Evolutionary conservation across 352 stramenopile genomes (phyloP), one percentile per base, ranked within the genome.

Genomic region (Phytophthora ohioensis): DNA sequence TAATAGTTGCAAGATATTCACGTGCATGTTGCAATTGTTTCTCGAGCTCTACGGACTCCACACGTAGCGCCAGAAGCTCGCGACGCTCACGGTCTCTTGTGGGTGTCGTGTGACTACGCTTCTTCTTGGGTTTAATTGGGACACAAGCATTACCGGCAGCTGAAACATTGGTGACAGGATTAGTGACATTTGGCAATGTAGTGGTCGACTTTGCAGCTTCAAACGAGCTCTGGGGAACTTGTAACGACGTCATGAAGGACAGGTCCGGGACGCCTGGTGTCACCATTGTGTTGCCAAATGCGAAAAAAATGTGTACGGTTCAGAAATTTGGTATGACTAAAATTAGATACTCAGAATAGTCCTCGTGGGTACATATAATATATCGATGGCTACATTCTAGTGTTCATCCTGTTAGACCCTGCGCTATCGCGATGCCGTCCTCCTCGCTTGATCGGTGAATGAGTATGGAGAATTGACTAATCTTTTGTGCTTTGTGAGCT

Each of bases 41-140:
- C 11, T 58, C 47, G 3, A 80, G 73, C 43, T 75, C 38, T 32
- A 60, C 59, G 3, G 59, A 65, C 58, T 77, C 42, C 17, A 73
- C 56, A 41, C 73, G 68, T 17, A 80, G 59, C 32, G 62, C 66
- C 32, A 77, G 17, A 3, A 80, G 69, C 56, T 80, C 73, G 5
- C 69, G 63, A 49, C 73, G 73, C 64, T 80, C 73, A 5, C 69
- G 73, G 43, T 80, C 68, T 17, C 73, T 57, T 0, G 73, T 80
- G 7, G 72, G 67, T 8, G 72, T 79, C 53, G 62, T 70, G 62
- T 76, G 67, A 39, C 72, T 69, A 3, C 72, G 72, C 57, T 73
- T 79, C 31, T 76, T 73, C 63, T 67, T 75, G 35, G 68, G 30
- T 42, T 68, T 75, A 34, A 13, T 69, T 9, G 47, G 15, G 3